These are phyloP conservation scores for Boletales sp. DNA, from an alignment of 768 basidiomycete species.

Conservation along the genomic window DNA sequence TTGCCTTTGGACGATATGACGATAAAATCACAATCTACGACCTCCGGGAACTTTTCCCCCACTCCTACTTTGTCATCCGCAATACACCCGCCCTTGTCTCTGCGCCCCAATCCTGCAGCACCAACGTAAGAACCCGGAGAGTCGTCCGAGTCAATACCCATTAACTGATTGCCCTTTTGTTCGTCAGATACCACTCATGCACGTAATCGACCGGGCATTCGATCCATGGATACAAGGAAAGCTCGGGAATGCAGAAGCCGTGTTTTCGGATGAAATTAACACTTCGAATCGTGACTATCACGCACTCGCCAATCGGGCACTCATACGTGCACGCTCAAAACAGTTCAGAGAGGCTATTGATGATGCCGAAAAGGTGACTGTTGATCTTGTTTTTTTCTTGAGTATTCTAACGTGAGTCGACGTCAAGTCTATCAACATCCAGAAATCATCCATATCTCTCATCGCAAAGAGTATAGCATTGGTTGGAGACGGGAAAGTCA, in stretches of 20 bases:
- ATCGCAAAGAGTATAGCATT: slow-evolving; percentile 6
- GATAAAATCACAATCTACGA: not conserved
- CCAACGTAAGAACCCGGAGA: not conserved
- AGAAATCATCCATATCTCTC: slow-evolving; percentile 2
- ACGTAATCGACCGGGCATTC: not conserved
- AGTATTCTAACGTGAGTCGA: not conserved
- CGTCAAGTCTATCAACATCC: slow-evolving; percentile 6
- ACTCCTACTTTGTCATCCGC: slow-evolving; percentile 3
- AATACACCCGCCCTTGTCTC: not conserved
- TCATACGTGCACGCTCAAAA: not conserved
- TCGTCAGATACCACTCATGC: slow-evolving; percentile 1
- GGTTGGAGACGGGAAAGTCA: not conserved
- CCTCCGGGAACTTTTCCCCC: slow-evolving; percentile 1
- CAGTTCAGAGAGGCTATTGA: slow-evolving; percentile 1
- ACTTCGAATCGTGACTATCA: slow-evolving; percentile 1
- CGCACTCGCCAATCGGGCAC: slow-evolving; percentile 2
- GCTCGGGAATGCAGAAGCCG: slow-evolving; percentile 5
- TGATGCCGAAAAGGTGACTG: slow-evolving; percentile 2
- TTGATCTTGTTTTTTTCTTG: not conserved
- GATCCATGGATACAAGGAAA: slow-evolving; percentile 2
- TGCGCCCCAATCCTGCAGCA: not conserved
- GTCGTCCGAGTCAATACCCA: not conserved
- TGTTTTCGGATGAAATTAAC: slow-evolving; percentile 2
- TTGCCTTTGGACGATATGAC: slow-evolving; percentile 6
- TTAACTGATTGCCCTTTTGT: not conserved